Percentiles rank a stretch among this genome's conserved stretches.
Conservation (phyloP, 2,329 filamentous ascomycete species). For the Aureobasidium sp. region DNA sequence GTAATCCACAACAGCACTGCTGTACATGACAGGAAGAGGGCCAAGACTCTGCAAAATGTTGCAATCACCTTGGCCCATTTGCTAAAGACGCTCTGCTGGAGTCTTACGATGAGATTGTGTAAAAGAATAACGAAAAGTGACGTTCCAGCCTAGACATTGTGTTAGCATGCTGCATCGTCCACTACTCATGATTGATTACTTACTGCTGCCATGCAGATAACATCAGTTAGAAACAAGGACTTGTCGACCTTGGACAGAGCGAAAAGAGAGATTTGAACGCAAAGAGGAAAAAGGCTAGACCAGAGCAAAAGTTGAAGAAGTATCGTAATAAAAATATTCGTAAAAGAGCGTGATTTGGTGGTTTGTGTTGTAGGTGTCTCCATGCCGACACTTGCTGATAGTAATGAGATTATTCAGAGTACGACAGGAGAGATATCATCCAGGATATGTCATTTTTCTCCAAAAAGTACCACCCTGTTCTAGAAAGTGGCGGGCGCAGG, state of each 20-base stretch:
- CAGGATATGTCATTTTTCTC: slow-evolving; percentile 2
- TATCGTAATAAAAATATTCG: not conserved
- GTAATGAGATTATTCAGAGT: not conserved
- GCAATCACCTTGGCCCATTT: not conserved
- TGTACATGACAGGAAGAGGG: not conserved
- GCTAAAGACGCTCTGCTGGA: not conserved
- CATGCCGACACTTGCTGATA: not conserved
- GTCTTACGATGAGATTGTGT: not conserved
- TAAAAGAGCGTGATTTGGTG: slow-evolving; percentile 2
- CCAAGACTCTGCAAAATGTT: not conserved
- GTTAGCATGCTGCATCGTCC: not conserved
- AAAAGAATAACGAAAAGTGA: not conserved
- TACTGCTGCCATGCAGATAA: slow-evolving; percentile 7
- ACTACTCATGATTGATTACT: not conserved
- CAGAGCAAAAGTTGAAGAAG: slow-evolving; percentile 4
- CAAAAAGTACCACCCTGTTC: not conserved
- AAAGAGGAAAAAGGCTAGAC: not conserved
- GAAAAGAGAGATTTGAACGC: not conserved
- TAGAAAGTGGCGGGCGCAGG: not conserved
- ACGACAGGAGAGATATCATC: not conserved
- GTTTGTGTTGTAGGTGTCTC: not conserved
- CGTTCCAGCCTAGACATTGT: not conserved
- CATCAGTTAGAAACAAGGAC: not conserved
- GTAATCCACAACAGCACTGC: not conserved
- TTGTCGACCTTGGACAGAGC: not conserved